Conservation (phyloP, 208 protist species). For the Willaertia magna region DNA sequence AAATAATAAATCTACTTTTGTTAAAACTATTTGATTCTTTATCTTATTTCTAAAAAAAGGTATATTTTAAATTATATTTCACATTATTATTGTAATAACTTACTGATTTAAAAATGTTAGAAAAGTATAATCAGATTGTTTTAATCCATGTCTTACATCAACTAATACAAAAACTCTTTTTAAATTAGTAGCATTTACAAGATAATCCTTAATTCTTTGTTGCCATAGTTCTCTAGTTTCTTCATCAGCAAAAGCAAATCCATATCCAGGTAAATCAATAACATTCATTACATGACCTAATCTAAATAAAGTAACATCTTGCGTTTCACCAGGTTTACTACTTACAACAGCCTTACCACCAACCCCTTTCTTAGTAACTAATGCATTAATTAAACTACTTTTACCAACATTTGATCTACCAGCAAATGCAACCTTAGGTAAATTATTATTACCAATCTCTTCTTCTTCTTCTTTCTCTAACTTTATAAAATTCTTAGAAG, state of each 20-base stretch:
- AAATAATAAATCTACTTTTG: background rate
- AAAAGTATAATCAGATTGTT: background rate
- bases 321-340: background rate
- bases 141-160: background rate
- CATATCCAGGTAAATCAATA: slow-evolving; percentile 4
- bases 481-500: too few species aligned
- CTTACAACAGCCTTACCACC: background rate
- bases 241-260: slow-evolving; percentile 1
- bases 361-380: background rate
- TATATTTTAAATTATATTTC: background rate
- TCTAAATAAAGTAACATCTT: background rate
- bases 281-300: background rate
- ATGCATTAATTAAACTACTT: background rate
- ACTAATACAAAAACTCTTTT: background rate
- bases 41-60: background rate
- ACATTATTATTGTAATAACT: background rate
- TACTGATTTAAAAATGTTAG: background rate
- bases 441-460: background rate
- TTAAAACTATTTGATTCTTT: slow-evolving; percentile 5
- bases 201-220: background rate
- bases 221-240: background rate
- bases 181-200: background rate
- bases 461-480: background rate
- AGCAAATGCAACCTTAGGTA: background rate
- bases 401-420: slow-evolving; percentile 10